phyloP scores from a whole-genome alignment of 2,329 filamentous ascomycete genomes.

The Eurotiales sp. region DNA sequence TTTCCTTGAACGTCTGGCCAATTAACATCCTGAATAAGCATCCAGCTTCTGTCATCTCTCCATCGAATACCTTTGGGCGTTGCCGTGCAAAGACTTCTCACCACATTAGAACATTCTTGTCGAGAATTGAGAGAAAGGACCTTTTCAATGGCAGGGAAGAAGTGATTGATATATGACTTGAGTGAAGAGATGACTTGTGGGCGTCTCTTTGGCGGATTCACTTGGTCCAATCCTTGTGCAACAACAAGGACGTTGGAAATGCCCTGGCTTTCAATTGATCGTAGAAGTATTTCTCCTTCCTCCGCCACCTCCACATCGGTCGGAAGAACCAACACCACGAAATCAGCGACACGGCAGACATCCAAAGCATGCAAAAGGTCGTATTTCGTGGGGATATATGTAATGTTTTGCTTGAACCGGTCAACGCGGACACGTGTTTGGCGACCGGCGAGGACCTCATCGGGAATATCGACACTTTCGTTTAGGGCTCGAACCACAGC shows the following conservation, averaged over 20 bases:
- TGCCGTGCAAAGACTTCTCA: slow-evolving; percentile 85
- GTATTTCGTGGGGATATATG: slow-evolving; percentile 72
- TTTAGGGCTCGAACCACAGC: slow-evolving; percentile 69
- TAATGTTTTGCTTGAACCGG: slow-evolving; percentile 89
- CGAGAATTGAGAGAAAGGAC: slow-evolving; percentile 82
- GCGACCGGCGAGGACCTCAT: slow-evolving; percentile 57
- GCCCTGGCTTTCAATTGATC: slow-evolving; percentile 87
- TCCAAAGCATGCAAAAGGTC: slow-evolving; percentile 77
- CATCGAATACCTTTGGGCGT: slow-evolving; percentile 92
- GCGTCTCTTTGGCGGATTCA: slow-evolving; percentile 76
- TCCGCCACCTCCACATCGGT: slow-evolving; percentile 72
- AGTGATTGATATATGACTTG: slow-evolving; percentile 89
- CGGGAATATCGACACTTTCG: slow-evolving; percentile 72
- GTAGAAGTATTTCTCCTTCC: slow-evolving; percentile 77
- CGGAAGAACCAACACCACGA: slow-evolving; percentile 81
- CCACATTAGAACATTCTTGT: slow-evolving; percentile 86
- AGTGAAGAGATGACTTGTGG: slow-evolving; percentile 74
- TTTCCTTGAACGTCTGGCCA: slow-evolving; percentile 58
- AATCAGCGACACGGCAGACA: slow-evolving; percentile 83
- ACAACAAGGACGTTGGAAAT: slow-evolving; percentile 87
- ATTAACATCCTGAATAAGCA: slow-evolving; percentile 78
- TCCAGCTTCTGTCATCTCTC: slow-evolving; percentile 94
- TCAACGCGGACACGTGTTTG: slow-evolving; percentile 68
- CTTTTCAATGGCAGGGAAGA: slow-evolving; percentile 89
- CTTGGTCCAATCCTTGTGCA: slow-evolving; percentile 71